These are phyloP conservation scores for Termitomyces sp. DNA, from an alignment of 768 basidiomycete genomes.

Conservation along the genomic window DNA sequence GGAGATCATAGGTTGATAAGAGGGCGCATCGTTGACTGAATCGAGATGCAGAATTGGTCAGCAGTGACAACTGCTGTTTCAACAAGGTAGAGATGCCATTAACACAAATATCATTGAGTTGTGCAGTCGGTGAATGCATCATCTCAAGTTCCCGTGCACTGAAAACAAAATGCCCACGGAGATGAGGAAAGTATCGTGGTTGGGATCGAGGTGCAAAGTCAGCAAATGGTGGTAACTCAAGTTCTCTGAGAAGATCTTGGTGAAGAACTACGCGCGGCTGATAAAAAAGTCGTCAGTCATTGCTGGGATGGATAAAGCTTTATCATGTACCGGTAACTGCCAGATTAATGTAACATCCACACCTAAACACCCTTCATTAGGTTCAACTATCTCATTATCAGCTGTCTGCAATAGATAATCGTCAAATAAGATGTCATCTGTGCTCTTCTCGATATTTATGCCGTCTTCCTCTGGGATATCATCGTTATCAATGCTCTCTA, in stretches of 20 bases:
- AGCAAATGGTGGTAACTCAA: not conserved
- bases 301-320: not conserved
- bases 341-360: not conserved
- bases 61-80: not conserved
- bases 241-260: not conserved
- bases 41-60: not conserved
- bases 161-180: not conserved
- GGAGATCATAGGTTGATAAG: not conserved
- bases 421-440: not conserved
- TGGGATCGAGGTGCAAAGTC: not conserved
- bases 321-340: not conserved
- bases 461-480: not conserved
- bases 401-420: not conserved
- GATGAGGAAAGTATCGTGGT: not conserved
- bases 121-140: not conserved
- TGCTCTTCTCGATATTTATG: not conserved
- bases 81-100: conserved; percentile 20
- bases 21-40: not conserved
- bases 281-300: not conserved
- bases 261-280: not conserved
- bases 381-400: not conserved
- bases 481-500: not conserved
- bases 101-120: conserved; percentile 3
- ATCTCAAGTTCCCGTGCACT: not conserved
- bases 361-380: not conserved